Conservation (phyloP, 495 filamentous ascomycete genomes). For the Evansstolkia leycettana region DNA sequence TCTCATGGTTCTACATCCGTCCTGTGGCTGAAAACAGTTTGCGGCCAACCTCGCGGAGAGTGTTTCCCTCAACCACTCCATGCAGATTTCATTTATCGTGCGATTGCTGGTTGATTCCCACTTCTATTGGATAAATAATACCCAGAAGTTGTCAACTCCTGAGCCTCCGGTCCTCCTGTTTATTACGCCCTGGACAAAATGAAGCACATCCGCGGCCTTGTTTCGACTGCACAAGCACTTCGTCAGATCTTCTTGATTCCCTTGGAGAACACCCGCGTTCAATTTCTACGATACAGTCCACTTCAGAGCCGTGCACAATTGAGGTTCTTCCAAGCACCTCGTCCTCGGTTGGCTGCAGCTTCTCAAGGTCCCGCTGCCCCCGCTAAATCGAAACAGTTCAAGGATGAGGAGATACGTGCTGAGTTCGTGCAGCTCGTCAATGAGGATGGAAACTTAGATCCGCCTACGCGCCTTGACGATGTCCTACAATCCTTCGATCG, state of each 20-base stretch:
- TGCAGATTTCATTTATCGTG: no score
- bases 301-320: slow-evolving; percentile 5
- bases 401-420: slow-evolving; percentile 44
- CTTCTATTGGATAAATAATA: no score
- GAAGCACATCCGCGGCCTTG: slow-evolving; percentile 26
- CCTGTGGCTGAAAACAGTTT: no score
- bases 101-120: no score
- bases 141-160: no score
- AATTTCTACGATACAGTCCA: slow-evolving; percentile 6
- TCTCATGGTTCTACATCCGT: not conserved
- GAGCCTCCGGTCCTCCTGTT: no score
- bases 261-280: slow-evolving; percentile 6
- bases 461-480: slow-evolving; percentile 23
- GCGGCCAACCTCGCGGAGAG: no score
- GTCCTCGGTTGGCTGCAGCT: slow-evolving; percentile 3
- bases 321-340: slow-evolving; percentile 6
- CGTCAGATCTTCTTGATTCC: slow-evolving; percentile 23
- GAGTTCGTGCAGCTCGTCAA: slow-evolving; percentile 42
- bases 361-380: slow-evolving; percentile 2
- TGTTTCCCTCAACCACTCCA: no score
- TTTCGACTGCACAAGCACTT: slow-evolving; percentile 26
- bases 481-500: slow-evolving; percentile 39
- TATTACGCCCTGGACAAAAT: slow-evolving; percentile 10
- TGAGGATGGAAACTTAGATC: slow-evolving; percentile 32
- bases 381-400: slow-evolving; percentile 9